Conservation (phyloP, 345 rosid genomes). For the Anastatica hierochuntica region DNA sequence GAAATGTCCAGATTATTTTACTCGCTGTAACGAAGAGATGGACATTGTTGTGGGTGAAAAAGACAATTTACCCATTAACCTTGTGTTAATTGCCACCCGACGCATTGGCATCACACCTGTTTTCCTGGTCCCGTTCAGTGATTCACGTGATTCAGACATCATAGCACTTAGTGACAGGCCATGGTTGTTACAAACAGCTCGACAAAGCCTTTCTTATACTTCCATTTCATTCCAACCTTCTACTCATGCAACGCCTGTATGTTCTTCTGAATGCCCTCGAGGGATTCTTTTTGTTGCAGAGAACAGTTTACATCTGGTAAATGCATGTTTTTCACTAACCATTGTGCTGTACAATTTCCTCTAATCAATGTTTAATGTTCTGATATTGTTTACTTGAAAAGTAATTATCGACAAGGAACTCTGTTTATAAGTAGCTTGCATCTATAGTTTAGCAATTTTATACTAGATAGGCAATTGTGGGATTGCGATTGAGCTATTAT, state of each 20-base stretch:
- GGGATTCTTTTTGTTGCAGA: conserved; percentile 93
- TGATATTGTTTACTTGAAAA: background rate
- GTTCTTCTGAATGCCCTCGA: conserved; percentile 81
- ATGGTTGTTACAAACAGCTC: conserved; percentile 90
- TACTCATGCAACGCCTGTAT: conserved; percentile 92
- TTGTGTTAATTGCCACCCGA: conserved; percentile 79
- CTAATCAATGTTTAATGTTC: background rate
- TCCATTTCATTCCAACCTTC: conserved; percentile 93
- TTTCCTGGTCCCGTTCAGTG: conserved; percentile 78
- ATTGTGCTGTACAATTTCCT: background rate
- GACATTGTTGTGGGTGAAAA: conserved; percentile 19
- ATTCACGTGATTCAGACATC: conserved; percentile 67
- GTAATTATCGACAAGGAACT: background rate
- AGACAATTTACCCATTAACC: conserved; percentile 41
- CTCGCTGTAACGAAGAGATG: conserved; percentile 28
- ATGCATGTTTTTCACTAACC: conserved; percentile 5
- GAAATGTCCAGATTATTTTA: conserved; percentile 21
- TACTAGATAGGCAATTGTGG: background rate
- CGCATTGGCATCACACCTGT: conserved; percentile 95
- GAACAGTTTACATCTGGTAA: conserved; percentile 88
- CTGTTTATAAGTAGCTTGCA: background rate
- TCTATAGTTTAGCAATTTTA: conserved; percentile 1
- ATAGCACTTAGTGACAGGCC: conserved; percentile 95
- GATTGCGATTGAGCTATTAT: background rate
- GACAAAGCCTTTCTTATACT: conserved; percentile 78